These are phyloP conservation scores for Ceratobasidium papillatum DNA, from an alignment of 1,284 basidiomycete species.

Conservation along the genomic window DNA sequence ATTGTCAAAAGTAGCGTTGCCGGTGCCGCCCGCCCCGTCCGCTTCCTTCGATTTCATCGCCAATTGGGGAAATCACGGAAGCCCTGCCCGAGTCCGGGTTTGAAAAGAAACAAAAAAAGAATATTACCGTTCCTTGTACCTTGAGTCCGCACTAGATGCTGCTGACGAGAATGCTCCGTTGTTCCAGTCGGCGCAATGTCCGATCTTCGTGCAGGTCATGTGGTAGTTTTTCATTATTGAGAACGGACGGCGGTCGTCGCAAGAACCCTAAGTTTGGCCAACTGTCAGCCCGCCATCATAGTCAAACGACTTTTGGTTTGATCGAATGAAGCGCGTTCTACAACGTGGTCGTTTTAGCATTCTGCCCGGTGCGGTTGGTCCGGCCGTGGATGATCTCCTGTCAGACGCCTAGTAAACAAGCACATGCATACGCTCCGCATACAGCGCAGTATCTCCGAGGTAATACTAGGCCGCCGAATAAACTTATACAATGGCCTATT, in stretches of 20 bases:
- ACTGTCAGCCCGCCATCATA: neutral
- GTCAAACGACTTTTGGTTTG: constrained; percentile 24
- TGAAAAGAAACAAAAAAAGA: constrained; percentile 28
- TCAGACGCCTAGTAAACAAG: neutral
- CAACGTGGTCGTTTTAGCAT: constrained; percentile 9
- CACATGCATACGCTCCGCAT: neutral
- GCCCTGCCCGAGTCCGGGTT: constrained; percentile 17
- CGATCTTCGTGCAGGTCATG: constrained; percentile 12
- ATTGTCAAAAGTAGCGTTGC: constrained; percentile 4
- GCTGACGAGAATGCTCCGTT: neutral
- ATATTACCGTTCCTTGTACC: constrained; percentile 13
- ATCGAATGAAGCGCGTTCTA: neutral
- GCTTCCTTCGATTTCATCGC: constrained; percentile 4
- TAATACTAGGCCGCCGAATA: neutral
- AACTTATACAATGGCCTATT: neutral
- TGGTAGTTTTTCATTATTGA: constrained; percentile 24
- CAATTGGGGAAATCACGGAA: constrained; percentile 34
- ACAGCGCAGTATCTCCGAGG: neutral
- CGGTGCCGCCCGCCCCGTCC: constrained; percentile 16
- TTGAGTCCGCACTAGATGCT: constrained; percentile 1
- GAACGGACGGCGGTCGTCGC: constrained; percentile 7
- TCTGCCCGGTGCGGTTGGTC: neutral
- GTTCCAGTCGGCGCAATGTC: neutral
- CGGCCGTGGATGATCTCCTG: neutral
- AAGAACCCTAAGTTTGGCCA: neutral